phyloP scores from a whole-genome alignment of 2,329 filamentous ascomycete genomes.

The Ophiostoma ulmi region DNA sequence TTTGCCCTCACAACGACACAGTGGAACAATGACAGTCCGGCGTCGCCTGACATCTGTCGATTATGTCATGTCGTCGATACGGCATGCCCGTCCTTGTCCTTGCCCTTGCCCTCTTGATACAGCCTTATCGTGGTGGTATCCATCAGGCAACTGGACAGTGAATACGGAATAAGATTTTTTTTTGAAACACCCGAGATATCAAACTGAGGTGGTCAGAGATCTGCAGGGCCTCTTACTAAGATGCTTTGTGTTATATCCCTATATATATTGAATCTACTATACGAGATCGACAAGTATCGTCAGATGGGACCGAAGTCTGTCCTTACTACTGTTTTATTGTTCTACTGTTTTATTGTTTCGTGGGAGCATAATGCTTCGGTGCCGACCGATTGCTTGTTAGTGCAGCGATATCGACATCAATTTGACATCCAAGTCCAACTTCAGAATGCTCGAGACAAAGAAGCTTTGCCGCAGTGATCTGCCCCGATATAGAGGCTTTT shows the following conservation, averaged over 20 bases:
- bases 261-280: background rate
- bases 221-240: conserved; percentile 9
- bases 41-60: conserved; percentile 5
- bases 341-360: background rate
- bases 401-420: background rate
- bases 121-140: background rate
- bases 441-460: background rate
- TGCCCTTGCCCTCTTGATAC: background rate
- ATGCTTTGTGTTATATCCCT: background rate
- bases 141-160: background rate
- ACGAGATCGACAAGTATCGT: background rate
- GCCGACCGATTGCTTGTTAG: background rate
- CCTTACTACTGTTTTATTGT: background rate
- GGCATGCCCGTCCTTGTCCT: background rate
- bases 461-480: background rate
- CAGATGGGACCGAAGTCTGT: background rate
- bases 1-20: background rate
- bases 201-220: conserved; percentile 13
- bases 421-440: background rate
- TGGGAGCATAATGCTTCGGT: background rate
- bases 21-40: background rate
- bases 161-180: background rate
- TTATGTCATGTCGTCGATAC: background rate
- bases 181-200: conserved; percentile 6
- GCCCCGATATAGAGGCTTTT: background rate